Percentiles rank a stretch among this genome's conserved stretches.
phyloP scores from a whole-genome alignment of 202 grass and related monocot species.

The Brachypodium distachyon region DNA sequence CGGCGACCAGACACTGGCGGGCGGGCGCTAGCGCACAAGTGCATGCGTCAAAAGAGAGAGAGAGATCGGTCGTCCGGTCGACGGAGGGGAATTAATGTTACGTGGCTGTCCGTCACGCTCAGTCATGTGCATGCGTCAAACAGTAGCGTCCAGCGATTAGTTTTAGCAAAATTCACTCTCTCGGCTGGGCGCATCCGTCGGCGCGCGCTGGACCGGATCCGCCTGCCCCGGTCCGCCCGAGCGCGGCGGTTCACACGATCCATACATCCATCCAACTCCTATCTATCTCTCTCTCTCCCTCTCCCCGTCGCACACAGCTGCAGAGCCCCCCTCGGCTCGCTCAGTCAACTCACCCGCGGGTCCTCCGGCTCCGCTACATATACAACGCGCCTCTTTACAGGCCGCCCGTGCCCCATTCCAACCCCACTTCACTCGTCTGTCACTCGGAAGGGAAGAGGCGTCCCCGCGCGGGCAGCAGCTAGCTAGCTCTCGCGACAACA shows the following conservation, averaged over 20 bases:
- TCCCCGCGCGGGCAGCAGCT: too few relatives aligned
- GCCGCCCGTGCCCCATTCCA: too few relatives aligned
- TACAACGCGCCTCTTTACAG: background rate
- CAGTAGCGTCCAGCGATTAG: too few relatives aligned
- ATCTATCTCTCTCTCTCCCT: too few relatives aligned
- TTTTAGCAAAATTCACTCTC: background rate
- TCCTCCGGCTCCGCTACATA: background rate
- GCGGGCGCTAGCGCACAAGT: too few relatives aligned
- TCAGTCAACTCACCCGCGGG: background rate
- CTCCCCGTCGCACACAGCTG: background rate
- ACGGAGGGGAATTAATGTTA: too few relatives aligned
- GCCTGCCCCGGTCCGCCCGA: background rate
- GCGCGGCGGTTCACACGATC: background rate
- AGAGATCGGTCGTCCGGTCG: too few relatives aligned
- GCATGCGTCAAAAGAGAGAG: too few relatives aligned
- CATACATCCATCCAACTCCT: background rate
- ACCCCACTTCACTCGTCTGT: background rate
- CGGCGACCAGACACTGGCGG: too few relatives aligned
- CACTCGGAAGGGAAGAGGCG: too few relatives aligned
- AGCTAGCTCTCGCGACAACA: background rate
- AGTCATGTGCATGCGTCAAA: too few relatives aligned
- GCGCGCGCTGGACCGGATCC: background rate
- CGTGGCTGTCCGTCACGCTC: too few relatives aligned
- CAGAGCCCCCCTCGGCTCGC: background rate
- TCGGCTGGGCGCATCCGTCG: background rate